Evolutionary conservation across 495 filamentous ascomycete species (phyloP), one percentile per base, ranked within the genome.

Genomic region (Aspergillus affinis): DNA sequence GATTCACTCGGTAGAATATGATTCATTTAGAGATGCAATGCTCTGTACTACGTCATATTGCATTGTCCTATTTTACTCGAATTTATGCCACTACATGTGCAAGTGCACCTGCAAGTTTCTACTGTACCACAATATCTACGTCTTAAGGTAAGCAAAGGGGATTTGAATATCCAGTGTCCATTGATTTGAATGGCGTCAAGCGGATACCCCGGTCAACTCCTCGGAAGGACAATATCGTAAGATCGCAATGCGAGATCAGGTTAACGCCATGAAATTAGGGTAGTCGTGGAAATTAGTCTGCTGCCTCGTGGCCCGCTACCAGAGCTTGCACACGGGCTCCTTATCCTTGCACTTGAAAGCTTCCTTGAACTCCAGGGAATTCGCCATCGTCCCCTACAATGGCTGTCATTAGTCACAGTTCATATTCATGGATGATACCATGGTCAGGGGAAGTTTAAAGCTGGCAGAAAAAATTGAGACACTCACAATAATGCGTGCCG

Each of bases 301-400:
- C 55, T 21, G 12, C 27, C 54, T 23, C n/a, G 9, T 30, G 21
- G 6, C 45, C 27, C 50, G 41, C 53, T 72, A 91, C 87, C 87
- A 91, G 51, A 90, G 75, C 72, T 90, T 85, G 67, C 88, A 91
- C 50, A 77, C 80, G 0, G 88, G 87, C 66, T 88, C 79, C 72
- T 84, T 86, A 0, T 69, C 70, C 3, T 81, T 78, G 71, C 88
- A 91, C 41, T 80, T 75, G 67, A 89, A 91, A 17, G 81, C 82
- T 65, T 90, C 82, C 62, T 78, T 79, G 67, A 91, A 91, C 26
- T 83, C 86, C 36, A 80, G 75, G 18, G 86, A 88, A 65, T 91
- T 91, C 1, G 81, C 81, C 75, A 86, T 82, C 2, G 85, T 85
- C 8, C 84, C 86, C 79, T 81, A 49, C 12, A 5, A 36, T 6